These are phyloP conservation scores for Solanum hybrid DNA, from an alignment of 305 asterid species.

Conservation along the genomic window DNA sequence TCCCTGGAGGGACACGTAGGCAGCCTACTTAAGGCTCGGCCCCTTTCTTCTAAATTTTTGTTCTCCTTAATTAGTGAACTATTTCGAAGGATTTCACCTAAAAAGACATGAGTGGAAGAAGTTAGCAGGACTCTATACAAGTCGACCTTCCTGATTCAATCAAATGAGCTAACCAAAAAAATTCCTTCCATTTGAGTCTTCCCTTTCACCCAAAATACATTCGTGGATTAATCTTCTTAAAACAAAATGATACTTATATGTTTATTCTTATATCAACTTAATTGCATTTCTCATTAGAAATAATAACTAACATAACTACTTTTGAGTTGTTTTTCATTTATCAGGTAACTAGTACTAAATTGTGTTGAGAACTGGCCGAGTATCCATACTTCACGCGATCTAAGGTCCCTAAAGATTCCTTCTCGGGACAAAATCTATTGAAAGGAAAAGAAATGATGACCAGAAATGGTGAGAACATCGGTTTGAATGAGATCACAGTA, in stretches of 20 bases:
- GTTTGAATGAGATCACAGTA: not conserved
- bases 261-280: no score
- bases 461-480: not conserved
- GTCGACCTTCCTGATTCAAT: not conserved
- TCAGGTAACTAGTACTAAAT: not conserved
- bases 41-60: not conserved
- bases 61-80: not conserved
- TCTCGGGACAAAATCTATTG: not conserved
- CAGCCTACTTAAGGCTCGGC: not conserved
- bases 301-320: not conserved
- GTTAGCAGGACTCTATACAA: not conserved
- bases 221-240: not conserved
- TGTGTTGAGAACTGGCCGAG: not conserved
- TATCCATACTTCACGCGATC: not conserved
- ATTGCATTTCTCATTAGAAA: not conserved
- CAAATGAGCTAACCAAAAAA: not conserved
- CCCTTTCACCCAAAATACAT: not conserved
- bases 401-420: not conserved
- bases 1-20: no score
- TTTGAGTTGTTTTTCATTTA: not conserved
- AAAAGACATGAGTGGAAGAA: not conserved
- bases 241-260: not conserved
- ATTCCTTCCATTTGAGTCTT: not conserved
- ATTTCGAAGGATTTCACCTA: not conserved
- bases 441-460: not conserved